A percentile compares a stretch with the other conserved stretches of the same genome.
Conservation (phyloP, 2,329 filamentous ascomycete species). For the Penicillium sp. region DNA sequence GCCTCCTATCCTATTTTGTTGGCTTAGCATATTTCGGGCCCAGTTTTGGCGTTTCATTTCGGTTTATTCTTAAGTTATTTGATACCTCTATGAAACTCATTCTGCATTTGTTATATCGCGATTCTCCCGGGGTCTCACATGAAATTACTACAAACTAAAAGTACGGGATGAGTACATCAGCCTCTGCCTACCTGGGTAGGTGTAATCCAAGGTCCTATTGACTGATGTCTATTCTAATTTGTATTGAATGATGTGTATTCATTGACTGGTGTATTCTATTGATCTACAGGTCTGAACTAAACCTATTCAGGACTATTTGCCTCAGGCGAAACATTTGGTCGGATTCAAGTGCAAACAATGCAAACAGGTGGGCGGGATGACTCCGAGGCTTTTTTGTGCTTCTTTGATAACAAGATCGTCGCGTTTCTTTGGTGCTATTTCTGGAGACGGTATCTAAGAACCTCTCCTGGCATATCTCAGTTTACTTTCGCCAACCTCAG, state of each 20-base stretch:
- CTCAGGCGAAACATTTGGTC: not conserved
- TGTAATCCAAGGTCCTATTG: not conserved
- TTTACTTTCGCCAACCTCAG: not conserved
- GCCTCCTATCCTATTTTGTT: not conserved
- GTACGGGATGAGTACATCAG: too few relatives aligned
- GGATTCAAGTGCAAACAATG: conserved; percentile 16
- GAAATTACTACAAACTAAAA: not conserved
- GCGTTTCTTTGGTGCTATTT: conserved; percentile 4
- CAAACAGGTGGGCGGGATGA: conserved; percentile 24
- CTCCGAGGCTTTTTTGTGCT: conserved; percentile 33
- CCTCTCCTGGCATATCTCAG: not conserved
- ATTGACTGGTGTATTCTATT: not conserved
- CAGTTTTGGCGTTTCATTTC: not conserved
- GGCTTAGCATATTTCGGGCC: not conserved
- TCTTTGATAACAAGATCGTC: conserved; percentile 14
- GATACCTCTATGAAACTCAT: conserved; percentile 17
- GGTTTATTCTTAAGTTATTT: conserved; percentile 1
- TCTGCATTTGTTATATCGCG: not conserved
- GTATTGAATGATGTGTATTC: not conserved
- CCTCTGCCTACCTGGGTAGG: too few relatives aligned
- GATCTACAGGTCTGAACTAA: not conserved
- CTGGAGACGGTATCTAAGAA: not conserved
- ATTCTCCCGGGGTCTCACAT: not conserved
- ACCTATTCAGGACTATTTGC: not conserved
- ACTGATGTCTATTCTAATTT: not conserved